phyloP scores from a whole-genome alignment of 1,284 basidiomycete genomes.

The Heterobasidion occidentale region DNA sequence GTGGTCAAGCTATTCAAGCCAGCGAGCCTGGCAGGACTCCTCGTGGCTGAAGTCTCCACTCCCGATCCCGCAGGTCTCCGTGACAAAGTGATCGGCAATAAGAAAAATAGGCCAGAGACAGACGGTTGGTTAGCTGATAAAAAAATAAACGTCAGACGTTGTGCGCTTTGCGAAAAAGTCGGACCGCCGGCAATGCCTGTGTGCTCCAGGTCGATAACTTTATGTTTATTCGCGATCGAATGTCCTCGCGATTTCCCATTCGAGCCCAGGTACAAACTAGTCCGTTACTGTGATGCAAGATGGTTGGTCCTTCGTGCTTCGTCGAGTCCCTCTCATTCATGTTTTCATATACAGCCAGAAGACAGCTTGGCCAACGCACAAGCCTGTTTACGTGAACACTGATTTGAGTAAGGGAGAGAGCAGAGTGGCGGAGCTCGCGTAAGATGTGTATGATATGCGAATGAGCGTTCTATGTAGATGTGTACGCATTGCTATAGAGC shows the following conservation, averaged over 20 bases:
- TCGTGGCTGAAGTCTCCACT: not conserved
- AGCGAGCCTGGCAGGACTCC: too few species aligned
- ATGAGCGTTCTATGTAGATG: too few species aligned
- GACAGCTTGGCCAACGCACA: constrained; percentile 22
- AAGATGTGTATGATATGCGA: too few species aligned
- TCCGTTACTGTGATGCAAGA: constrained; percentile 19
- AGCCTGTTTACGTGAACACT: constrained; percentile 13
- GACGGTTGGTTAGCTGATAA: constrained; percentile 13
- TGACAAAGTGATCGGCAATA: constrained; percentile 17
- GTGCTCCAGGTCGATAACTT: constrained; percentile 16
- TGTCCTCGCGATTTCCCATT: not conserved
- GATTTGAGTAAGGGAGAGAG: too few species aligned
- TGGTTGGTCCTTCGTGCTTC: constrained; percentile 13
- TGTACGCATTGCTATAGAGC: too few species aligned
- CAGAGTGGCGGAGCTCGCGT: too few species aligned
- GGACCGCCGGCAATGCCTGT: constrained; percentile 18
- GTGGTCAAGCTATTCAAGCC: too few species aligned
- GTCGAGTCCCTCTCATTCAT: not conserved
- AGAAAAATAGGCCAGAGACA: constrained; percentile 14
- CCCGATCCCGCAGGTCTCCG: constrained; percentile 10
- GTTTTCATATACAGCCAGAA: constrained; percentile 5
- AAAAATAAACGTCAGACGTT: constrained; percentile 14
- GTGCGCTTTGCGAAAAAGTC: constrained; percentile 18
- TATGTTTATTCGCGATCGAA: not conserved
- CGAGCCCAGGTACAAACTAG: constrained; percentile 18